Base-by-base conservation (phyloP, 2,329 filamentous ascomycete species). In the Madurella fahalii region DNA sequence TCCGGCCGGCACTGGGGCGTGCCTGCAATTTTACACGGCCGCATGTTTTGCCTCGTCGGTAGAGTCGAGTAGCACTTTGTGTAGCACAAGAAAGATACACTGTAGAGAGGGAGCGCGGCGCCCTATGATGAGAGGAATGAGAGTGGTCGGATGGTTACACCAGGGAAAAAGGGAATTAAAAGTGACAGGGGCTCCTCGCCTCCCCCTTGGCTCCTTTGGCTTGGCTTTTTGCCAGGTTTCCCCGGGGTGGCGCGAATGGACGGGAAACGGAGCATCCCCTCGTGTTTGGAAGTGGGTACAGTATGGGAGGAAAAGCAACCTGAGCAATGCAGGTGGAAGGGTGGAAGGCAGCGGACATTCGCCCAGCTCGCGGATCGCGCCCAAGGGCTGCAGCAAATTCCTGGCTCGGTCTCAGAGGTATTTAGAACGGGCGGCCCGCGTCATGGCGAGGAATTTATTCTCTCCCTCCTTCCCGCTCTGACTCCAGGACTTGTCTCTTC, bases 401-500 rank as follows among this genome's bases (percentile, higher is more conserved):
- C 17, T 45, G 32, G 32, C 45, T 39, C 20, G 45, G 45, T 47
- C 31, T 7, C 17, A 31, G 32, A 16, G 18, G 20, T 39, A 47
- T 52, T 40, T 52, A 54, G 52, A 52, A 49, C 41, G 55, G 25
- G 34, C 56, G 54, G 25, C 47, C 56, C 56, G 40, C 46, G 16
- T 44, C 48, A 30, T 30, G 7, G 47, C 31, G 13, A 43, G 52
- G 52, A 49, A 58, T 52, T 42, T 32, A 16, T 52, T 47, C 37
- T 49, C 31, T 30, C 16, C 9, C 41, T 43, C 4, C 25, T 42
- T 37, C 40, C 15, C 45, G 48, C 43, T 54, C 51, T 53, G 47
- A 40, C 17, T 40, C 37, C 13, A 37, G 13, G 20, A 2, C 31
- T n/a, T 16, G 34, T 16, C 16, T 40, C 5, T 25, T 25, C 25